Evolutionary conservation across 768 basidiomycete genomes (phyloP).

Genomic region (Ephemerocybe angulata): DNA sequence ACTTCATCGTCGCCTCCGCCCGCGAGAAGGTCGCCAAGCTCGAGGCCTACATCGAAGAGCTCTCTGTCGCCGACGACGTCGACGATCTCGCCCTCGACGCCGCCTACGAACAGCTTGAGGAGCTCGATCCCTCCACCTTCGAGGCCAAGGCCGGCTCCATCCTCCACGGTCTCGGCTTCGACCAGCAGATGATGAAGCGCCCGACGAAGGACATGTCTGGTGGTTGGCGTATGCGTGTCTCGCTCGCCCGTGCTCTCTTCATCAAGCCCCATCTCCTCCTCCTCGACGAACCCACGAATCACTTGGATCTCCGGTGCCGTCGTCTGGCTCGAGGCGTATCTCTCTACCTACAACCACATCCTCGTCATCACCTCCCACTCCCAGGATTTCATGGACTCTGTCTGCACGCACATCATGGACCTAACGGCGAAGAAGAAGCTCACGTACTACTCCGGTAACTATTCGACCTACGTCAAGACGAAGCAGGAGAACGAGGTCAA

Average conservation of each 20-base stretch:
- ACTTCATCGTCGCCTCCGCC: slow-evolving; percentile 93
- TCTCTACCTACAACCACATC: slow-evolving; percentile 98
- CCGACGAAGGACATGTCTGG: slow-evolving; percentile 99
- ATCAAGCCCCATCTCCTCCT: slow-evolving; percentile 96
- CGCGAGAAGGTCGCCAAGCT: slow-evolving; percentile 89
- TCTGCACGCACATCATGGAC: slow-evolving; percentile 99
- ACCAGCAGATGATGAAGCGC: slow-evolving; percentile 86
- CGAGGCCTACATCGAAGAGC: slow-evolving; percentile 90
- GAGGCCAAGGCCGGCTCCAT: slow-evolving; percentile 95
- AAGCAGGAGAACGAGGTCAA: slow-evolving; percentile 98
- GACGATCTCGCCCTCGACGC: slow-evolving; percentile 86
- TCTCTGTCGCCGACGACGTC: slow-evolving; percentile 83
- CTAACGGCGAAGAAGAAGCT: slow-evolving; percentile 89
- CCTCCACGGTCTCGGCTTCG: slow-evolving; percentile 96
- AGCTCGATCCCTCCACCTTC: slow-evolving; percentile 92
- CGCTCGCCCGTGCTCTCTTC: too few species aligned
- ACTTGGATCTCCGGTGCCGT: slow-evolving; percentile 96
- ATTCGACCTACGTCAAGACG: slow-evolving; percentile 95
- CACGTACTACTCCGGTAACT: slow-evolving; percentile 94
- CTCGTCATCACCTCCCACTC: slow-evolving; percentile 97
- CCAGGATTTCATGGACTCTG: slow-evolving; percentile 98
- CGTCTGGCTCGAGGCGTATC: slow-evolving; percentile 98
- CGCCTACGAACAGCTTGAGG: slow-evolving; percentile 94
- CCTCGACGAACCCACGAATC: slow-evolving; percentile 91
- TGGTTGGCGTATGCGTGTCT: too few species aligned